Percentiles rank a stretch among this genome's conserved stretches.
These are phyloP conservation scores for Hanseniaspora gamundiae DNA, from an alignment of 1,139 yeast genomes.

Conservation along the genomic window DNA sequence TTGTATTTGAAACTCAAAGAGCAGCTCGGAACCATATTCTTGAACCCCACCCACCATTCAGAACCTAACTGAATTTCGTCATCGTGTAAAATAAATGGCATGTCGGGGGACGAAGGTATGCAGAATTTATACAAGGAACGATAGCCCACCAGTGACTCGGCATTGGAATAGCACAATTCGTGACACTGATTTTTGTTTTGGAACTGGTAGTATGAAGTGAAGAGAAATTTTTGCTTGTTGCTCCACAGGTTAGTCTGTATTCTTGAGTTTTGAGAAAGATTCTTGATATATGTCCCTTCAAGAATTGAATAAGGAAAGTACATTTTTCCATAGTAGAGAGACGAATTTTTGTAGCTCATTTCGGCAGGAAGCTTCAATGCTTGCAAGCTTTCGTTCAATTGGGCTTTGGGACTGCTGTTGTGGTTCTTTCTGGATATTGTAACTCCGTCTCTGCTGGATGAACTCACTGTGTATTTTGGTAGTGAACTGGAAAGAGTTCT, in stretches of 20 bases:
- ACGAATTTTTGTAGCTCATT: slow-evolving; percentile 13
- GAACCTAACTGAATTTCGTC: slow-evolving; percentile 45
- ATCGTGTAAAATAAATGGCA: slow-evolving; percentile 27
- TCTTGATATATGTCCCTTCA: slow-evolving; percentile 76
- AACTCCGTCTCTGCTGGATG: not conserved
- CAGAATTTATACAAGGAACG: slow-evolving; percentile 67
- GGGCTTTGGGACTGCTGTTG: not conserved
- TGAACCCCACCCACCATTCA: slow-evolving; percentile 82
- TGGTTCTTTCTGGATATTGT: not conserved
- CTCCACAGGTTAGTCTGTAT: slow-evolving; percentile 57
- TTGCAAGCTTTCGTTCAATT: too few species aligned
- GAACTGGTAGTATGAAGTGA: slow-evolving; percentile 64
- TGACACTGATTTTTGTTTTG: slow-evolving; percentile 54
- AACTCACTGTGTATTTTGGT: too few species aligned
- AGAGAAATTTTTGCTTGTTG: slow-evolving; percentile 35
- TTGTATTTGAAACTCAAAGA: slow-evolving; percentile 79
- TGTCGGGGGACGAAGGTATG: slow-evolving; percentile 26
- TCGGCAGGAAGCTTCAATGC: too few species aligned
- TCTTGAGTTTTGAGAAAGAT: slow-evolving; percentile 50
- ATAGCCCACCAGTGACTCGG: slow-evolving; percentile 77
- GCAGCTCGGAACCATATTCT: slow-evolving; percentile 72
- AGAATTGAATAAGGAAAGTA: slow-evolving; percentile 78
- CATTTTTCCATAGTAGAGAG: slow-evolving; percentile 67
- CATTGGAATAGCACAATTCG: slow-evolving; percentile 78
- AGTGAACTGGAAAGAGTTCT: too few species aligned